Percentiles rank a stretch among this genome's conserved stretches.
Evolutionary conservation across 352 stramenopile species (phyloP).

Genomic region (Phytophthora nicotianae): DNA sequence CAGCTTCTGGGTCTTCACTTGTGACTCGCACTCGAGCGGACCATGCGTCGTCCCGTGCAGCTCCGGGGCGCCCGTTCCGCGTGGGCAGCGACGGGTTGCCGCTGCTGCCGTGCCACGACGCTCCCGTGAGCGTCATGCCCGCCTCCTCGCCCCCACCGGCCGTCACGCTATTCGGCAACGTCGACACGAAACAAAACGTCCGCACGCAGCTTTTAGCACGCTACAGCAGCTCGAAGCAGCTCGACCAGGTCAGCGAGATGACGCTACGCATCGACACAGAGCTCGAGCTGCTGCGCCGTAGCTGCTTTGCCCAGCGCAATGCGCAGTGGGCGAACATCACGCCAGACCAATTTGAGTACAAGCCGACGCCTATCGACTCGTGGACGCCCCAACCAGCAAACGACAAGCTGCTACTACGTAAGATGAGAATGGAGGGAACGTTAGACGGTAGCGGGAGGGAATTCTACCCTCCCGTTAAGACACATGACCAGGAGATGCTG

Average conservation of each 20-base stretch:
- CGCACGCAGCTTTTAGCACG: constrained; percentile 46
- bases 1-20: constrained; percentile 34
- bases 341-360: constrained; percentile 57
- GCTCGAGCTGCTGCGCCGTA: constrained; percentile 69
- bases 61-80: constrained; percentile 25
- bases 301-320: constrained; percentile 81
- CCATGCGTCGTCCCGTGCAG: constrained; percentile 13
- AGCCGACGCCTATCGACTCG: constrained; percentile 17
- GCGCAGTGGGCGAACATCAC: constrained; percentile 59
- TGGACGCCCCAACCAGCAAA: constrained; percentile 54
- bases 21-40: constrained; percentile 31
- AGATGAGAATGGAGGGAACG: constrained; percentile 44
- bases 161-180: constrained; percentile 38
- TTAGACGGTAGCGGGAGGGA: constrained; percentile 18
- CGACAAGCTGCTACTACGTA: constrained; percentile 40
- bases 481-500: constrained; percentile 15
- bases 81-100: constrained; percentile 38
- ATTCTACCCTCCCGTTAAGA: constrained; percentile 24
- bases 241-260: constrained; percentile 54
- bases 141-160: neutral
- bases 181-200: constrained; percentile 35
- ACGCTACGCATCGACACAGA: constrained; percentile 81
- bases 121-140: constrained; percentile 11
- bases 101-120: constrained; percentile 36
- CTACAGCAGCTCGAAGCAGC: constrained; percentile 48